Base-by-base conservation (phyloP, 768 basidiomycete species). In the Mycena capillaripes region DNA sequence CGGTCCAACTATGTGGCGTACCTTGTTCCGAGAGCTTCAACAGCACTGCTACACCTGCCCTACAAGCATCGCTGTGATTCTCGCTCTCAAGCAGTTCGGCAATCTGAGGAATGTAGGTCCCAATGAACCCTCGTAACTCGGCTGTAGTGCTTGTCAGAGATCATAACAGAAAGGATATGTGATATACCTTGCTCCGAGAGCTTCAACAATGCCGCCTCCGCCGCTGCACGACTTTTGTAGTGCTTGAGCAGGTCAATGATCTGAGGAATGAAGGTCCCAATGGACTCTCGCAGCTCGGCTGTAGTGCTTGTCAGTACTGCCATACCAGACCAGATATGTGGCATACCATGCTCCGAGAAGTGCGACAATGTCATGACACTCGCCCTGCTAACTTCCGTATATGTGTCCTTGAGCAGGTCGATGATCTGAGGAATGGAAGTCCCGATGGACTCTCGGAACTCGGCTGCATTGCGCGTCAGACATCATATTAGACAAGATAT, bases 341-440 rank as follows among this genome's bases (percentile, higher is more conserved):
- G 32, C 53, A 32, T 56, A 32, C 53, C 29, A 21, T 56, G 29
- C 53, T 56, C 53, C 36, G 1, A 58, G 56, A 58, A n/a, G 34
- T 58, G 36, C 34, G 21, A 58, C 17, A 58, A 44, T 17, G 19
- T 17, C 16, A 27, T 23, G n/a, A 23, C 23, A 16, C 10, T 16
- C 16, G 4, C 38, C 16, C 10, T 38, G 16, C 38, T 2, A 38
- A 16, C 38, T 38, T 38, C 38, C 11, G 38, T 38, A 16, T 48
- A n/a, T 48, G 16, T 27, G 38, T 59, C 34, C 58, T 59, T 46
- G 27, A 61, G 42, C 27, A 46, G 25, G 60, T 27, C 44, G 23
- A 21, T 29, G 8, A 61, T 61, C 60, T 46, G 60, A 29, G 60
- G 60, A 16, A 61, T 61, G 60, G 6, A 44, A 27, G 27, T 61